phyloP scores from a whole-genome alignment of 345 rosid species.

The Linum tenue region DNA sequence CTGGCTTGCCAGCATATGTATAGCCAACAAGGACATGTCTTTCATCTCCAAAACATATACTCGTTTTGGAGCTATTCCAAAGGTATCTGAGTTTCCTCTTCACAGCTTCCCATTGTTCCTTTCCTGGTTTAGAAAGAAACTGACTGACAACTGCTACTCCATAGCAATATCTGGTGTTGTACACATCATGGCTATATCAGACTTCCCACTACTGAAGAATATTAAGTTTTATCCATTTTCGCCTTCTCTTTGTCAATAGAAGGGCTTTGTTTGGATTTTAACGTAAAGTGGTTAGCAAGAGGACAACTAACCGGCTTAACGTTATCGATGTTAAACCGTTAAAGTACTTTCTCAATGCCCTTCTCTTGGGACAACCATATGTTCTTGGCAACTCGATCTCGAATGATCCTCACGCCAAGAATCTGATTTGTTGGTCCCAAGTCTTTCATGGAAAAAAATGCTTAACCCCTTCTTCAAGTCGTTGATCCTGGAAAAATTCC shows the following conservation, averaged over 20 bases:
- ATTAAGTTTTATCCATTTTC: neutral
- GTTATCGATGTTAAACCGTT: neutral
- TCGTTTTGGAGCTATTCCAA: neutral
- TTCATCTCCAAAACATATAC: neutral
- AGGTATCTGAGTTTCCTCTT: neutral
- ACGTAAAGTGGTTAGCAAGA: neutral
- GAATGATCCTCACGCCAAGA: neutral
- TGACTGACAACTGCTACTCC: neutral
- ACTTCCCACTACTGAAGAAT: neutral
- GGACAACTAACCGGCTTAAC: neutral
- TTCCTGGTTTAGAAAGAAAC: neutral
- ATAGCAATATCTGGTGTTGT: neutral
- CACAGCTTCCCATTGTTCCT: neutral
- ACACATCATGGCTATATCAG: neutral
- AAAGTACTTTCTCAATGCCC: neutral
- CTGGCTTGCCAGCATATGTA: neutral
- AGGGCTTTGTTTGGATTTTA: neutral
- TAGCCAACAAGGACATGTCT: neutral
- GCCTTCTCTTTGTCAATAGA: neutral
- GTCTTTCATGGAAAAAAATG: neutral
- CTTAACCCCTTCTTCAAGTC: neutral
- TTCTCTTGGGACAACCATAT: neutral
- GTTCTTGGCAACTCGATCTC: neutral
- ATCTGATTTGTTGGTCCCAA: neutral
- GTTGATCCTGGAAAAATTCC: too few species aligned